A percentile compares a stretch with the other conserved stretches of the same genome.
phyloP scores from a whole-genome alignment of 306 rosid genomes.

The Erythrophleum fordii region DNA sequence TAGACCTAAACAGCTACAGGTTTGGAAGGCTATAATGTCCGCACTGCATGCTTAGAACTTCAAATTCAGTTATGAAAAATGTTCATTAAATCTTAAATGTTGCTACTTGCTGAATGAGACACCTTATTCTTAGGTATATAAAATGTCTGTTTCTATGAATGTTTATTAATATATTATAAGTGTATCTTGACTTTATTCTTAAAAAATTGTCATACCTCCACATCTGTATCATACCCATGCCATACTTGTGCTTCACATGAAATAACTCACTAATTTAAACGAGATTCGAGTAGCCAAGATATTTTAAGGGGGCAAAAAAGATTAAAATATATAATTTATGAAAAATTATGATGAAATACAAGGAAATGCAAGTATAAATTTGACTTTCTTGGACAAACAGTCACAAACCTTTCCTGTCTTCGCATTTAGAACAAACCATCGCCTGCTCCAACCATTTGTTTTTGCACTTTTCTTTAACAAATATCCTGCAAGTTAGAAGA shows the following conservation, averaged over 20 bases:
- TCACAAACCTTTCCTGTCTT: constrained; percentile 92
- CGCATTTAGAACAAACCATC: constrained; percentile 97
- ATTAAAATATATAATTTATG: neutral
- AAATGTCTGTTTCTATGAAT: too few species aligned
- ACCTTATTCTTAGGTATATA: neutral
- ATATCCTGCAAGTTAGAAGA: constrained; percentile 65
- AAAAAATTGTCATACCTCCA: neutral
- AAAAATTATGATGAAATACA: constrained; percentile 1
- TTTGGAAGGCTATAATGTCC: neutral
- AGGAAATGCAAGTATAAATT: neutral
- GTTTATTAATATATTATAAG: neutral
- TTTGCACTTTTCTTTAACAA: constrained; percentile 87
- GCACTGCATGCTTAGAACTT: neutral
- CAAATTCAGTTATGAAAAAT: neutral
- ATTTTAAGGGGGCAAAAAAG: neutral
- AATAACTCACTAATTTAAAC: neutral
- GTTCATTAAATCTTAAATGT: neutral
- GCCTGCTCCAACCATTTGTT: constrained; percentile 91
- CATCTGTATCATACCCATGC: neutral
- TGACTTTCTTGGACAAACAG: constrained; percentile 6
- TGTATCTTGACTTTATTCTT: neutral
- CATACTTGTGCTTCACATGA: neutral
- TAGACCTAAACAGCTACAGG: neutral
- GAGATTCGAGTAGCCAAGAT: neutral
- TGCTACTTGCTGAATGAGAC: neutral